Evolutionary conservation across 345 rosid genomes (phyloP).

Genomic region (Murraya paniculata): DNA sequence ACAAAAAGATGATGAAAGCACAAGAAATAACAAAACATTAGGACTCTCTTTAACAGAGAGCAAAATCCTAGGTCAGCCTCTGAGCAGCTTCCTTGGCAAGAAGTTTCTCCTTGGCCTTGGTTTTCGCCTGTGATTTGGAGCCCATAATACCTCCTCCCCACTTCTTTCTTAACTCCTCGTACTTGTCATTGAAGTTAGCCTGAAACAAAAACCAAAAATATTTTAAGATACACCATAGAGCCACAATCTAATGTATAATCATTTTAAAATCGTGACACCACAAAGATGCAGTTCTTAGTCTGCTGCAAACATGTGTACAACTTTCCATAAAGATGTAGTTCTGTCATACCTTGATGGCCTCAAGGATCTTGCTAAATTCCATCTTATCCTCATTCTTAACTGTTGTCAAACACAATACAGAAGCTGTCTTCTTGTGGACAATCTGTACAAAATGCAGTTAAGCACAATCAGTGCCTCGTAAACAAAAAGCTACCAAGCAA

Average conservation of each 20-base stretch:
- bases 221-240: background rate
- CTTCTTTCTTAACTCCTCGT: conserved; percentile 71
- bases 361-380: conserved; percentile 72
- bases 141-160: conserved; percentile 94
- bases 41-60: background rate
- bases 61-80: conserved; percentile 44
- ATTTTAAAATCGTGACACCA: background rate
- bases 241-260: background rate
- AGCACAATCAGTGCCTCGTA: background rate
- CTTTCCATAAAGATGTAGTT: background rate
- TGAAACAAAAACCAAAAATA: conserved; percentile 15
- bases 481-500: background rate
- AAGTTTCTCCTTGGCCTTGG: conserved; percentile 66
- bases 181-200: conserved; percentile 81
- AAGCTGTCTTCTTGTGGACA: conserved; percentile 66
- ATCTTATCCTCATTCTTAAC: conserved; percentile 81
- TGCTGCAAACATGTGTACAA: background rate
- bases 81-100: conserved; percentile 76
- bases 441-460: conserved; percentile 25
- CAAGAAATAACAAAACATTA: background rate
- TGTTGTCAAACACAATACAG: conserved; percentile 64
- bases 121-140: conserved; percentile 72
- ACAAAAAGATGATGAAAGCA: background rate
- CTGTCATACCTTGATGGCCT: conserved; percentile 64
- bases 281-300: background rate